These are phyloP conservation scores for Ustilago bromivora DNA, from an alignment of 1,284 basidiomycete genomes.

Conservation along the genomic window DNA sequence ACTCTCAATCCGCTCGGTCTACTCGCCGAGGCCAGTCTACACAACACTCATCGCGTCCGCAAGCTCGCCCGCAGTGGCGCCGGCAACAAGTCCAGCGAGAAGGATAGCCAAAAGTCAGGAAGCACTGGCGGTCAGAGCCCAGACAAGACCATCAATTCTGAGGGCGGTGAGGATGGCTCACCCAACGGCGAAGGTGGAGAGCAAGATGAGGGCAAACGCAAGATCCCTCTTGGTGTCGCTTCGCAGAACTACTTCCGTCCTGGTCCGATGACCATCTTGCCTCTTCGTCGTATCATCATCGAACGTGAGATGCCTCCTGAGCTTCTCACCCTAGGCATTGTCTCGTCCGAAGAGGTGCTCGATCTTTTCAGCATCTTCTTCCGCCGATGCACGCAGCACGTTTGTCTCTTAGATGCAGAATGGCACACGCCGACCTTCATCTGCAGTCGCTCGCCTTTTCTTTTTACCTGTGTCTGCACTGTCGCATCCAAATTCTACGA, in stretches of 20 bases:
- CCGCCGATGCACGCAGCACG: slow-evolving; percentile 70
- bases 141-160: slow-evolving; percentile 36
- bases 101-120: slow-evolving; percentile 40
- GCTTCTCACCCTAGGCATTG: slow-evolving; percentile 82
- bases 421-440: slow-evolving; percentile 69
- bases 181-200: slow-evolving; percentile 15
- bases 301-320: slow-evolving; percentile 86
- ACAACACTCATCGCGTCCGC: slow-evolving; percentile 59
- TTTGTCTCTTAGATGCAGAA: slow-evolving; percentile 65
- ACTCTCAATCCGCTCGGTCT: slow-evolving; percentile 69
- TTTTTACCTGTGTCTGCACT: slow-evolving; percentile 78
- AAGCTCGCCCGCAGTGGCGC: slow-evolving; percentile 28
- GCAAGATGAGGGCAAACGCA: slow-evolving; percentile 7
- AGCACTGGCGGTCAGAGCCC: slow-evolving; percentile 42
- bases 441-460: slow-evolving; percentile 66
- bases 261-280: slow-evolving; percentile 73
- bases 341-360: slow-evolving; percentile 82
- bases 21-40: slow-evolving; percentile 68
- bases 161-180: slow-evolving; percentile 31
- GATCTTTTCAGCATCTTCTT: slow-evolving; percentile 91
- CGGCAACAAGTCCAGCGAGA: slow-evolving; percentile 39
- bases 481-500: slow-evolving; percentile 91
- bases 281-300: slow-evolving; percentile 82
- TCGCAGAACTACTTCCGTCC: slow-evolving; percentile 94
- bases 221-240: slow-evolving; percentile 78